phyloP scores from a whole-genome alignment of 164 flowering plant genomes.

The Berberis vulgaris region DNA sequence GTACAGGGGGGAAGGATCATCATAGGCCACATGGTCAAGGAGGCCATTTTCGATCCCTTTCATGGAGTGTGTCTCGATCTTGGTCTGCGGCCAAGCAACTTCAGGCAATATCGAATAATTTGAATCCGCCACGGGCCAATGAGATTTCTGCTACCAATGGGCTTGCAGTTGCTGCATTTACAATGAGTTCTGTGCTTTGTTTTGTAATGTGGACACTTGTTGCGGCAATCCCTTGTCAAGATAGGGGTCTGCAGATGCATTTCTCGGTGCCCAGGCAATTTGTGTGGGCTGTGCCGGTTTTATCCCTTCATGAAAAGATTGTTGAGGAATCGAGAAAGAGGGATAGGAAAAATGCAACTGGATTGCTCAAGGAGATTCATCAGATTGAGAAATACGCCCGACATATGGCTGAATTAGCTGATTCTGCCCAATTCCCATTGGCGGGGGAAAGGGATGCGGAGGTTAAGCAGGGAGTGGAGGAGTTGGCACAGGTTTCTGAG shows the following conservation, averaged over 20 bases:
- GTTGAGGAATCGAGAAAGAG: slow-evolving; percentile 76
- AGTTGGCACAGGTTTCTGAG: slow-evolving; percentile 38
- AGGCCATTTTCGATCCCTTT: slow-evolving; percentile 58
- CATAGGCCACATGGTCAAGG: slow-evolving; percentile 11
- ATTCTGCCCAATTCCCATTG: slow-evolving; percentile 57
- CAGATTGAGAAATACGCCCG: slow-evolving; percentile 61
- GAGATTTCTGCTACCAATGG: slow-evolving; percentile 61
- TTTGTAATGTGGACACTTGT: slow-evolving; percentile 89
- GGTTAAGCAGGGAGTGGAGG: slow-evolving; percentile 46
- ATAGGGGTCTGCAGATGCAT: slow-evolving; percentile 76
- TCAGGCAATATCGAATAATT: slow-evolving; percentile 72
- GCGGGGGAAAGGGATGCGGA: slow-evolving; percentile 54
- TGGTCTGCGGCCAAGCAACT: slow-evolving; percentile 73
- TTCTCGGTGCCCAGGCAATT: slow-evolving; percentile 56
- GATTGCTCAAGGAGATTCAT: slow-evolving; percentile 71
- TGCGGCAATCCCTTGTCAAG: slow-evolving; percentile 96
- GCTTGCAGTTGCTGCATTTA: slow-evolving; percentile 53
- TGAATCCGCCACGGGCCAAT: slow-evolving; percentile 43
- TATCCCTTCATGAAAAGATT: slow-evolving; percentile 63
- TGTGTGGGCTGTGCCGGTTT: slow-evolving; percentile 53
- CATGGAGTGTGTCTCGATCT: slow-evolving; percentile 90
- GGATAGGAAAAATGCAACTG: slow-evolving; percentile 59
- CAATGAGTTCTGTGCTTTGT: slow-evolving; percentile 58
- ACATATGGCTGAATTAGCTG: slow-evolving; percentile 49
- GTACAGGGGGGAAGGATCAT: slow-evolving; percentile 24